Conservation (phyloP, 2,329 filamentous ascomycete species). For the Mycogone perniciosa region DNA sequence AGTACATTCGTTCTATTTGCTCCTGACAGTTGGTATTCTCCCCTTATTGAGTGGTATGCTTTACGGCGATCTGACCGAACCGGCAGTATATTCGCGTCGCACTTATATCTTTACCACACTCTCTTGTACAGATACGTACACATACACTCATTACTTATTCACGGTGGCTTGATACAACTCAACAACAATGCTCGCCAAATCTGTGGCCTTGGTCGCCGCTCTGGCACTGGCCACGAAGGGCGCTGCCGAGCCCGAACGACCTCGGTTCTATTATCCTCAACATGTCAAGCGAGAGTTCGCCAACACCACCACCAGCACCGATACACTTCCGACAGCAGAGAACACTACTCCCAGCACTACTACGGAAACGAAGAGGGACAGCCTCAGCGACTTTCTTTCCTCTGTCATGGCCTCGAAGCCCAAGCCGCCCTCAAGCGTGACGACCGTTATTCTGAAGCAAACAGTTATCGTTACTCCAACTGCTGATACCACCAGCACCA, state of each 20-base stretch:
- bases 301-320: slow-evolving; percentile 35
- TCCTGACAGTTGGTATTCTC: slow-evolving; percentile 38
- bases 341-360: background rate
- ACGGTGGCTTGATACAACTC: slow-evolving; percentile 12
- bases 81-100: slow-evolving; percentile 11
- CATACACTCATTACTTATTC: slow-evolving; percentile 15
- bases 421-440: slow-evolving; percentile 1
- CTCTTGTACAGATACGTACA: slow-evolving; percentile 11
- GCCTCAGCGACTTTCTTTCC: slow-evolving; percentile 21
- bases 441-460: slow-evolving; percentile 5
- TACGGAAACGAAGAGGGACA: slow-evolving; percentile 14
- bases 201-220: slow-evolving; percentile 41
- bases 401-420: slow-evolving; percentile 10
- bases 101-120: slow-evolving; percentile 7
- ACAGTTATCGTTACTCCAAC: slow-evolving; percentile 8
- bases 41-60: background rate
- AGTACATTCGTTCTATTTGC: slow-evolving; percentile 51
- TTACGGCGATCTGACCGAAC: background rate
- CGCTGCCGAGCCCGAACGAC: slow-evolving; percentile 38
- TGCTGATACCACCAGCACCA: slow-evolving; percentile 1
- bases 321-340: slow-evolving; percentile 8
- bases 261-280: slow-evolving; percentile 52
- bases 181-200: slow-evolving; percentile 44
- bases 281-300: slow-evolving; percentile 46
- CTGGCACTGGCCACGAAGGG: slow-evolving; percentile 43